These are phyloP conservation scores for Setaria viridis DNA, from an alignment of 202 grass and related monocot genomes.

Conservation along the genomic window DNA sequence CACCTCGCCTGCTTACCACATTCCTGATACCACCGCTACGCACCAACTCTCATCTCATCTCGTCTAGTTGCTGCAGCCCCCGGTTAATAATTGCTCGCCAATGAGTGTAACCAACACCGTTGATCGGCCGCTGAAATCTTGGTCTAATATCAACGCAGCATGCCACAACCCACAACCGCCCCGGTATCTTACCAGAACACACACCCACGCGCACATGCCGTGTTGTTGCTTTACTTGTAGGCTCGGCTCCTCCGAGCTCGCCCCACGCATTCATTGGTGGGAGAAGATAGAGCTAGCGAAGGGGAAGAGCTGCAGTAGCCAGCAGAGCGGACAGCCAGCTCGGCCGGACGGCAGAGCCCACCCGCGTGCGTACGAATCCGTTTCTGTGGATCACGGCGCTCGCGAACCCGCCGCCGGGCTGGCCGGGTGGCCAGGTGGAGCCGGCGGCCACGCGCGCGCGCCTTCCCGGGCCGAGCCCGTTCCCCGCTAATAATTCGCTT, in stretches of 20 bases:
- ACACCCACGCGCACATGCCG: neutral
- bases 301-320: too few species aligned
- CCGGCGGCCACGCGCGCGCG: neutral
- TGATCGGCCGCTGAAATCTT: neutral
- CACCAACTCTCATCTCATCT: too few species aligned
- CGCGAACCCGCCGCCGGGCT: constrained; percentile 25
- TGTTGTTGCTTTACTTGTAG: neutral
- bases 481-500: neutral
- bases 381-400: neutral
- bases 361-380: neutral
- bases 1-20: too few species aligned
- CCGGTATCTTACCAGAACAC: neutral
- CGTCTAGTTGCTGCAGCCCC: neutral
- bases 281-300: too few species aligned
- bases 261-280: neutral
- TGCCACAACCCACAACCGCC: neutral
- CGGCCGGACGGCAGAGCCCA: too few species aligned
- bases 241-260: neutral
- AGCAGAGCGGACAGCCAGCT: neutral
- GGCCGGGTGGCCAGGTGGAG: constrained; percentile 25
- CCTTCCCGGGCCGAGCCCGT: too few species aligned
- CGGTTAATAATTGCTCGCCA: too few species aligned
- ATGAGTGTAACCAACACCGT: neutral
- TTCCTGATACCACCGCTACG: too few species aligned
- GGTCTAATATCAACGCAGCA: constrained; percentile 23